These are phyloP conservation scores for Pseudoturritis turrita DNA, from an alignment of 345 rosid genomes.

Conservation along the genomic window DNA sequence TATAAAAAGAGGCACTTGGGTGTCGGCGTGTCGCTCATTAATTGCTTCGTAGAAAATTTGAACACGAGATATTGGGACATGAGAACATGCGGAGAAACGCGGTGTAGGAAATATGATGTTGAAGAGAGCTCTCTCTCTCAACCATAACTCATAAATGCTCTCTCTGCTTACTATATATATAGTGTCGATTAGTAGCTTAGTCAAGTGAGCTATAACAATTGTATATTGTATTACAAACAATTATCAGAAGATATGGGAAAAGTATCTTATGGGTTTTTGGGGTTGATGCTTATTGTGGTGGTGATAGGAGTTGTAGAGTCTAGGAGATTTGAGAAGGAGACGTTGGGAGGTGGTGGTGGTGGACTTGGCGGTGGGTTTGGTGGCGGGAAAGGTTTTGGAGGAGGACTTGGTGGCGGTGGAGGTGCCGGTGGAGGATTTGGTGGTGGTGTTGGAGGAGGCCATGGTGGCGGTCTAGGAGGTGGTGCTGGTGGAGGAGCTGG, in stretches of 20 bases:
- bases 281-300: conserved; percentile 8
- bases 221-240: neutral
- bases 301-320: conserved; percentile 26
- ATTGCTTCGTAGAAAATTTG: conserved; percentile 19
- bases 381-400: conserved; percentile 31
- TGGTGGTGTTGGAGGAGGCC: conserved; percentile 16
- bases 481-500: conserved; percentile 25
- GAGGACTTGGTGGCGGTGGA: conserved; percentile 28
- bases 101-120: neutral
- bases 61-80: conserved; percentile 28
- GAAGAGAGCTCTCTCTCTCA: conserved; percentile 10
- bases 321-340: conserved; percentile 29
- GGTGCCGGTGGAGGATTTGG: conserved; percentile 24
- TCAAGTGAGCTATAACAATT: conserved; percentile 9
- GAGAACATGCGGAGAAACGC: conserved; percentile 29
- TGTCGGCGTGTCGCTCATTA: conserved; percentile 22
- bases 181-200: neutral
- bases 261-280: conserved; percentile 21
- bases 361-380: conserved; percentile 35
- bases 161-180: conserved; percentile 18
- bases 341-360: conserved; percentile 28
- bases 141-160: conserved; percentile 29
- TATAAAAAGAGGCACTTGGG: conserved; percentile 2
- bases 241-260: conserved; percentile 20
- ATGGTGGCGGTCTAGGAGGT: neutral